These are phyloP conservation scores for Xylaria digitata DNA, from an alignment of 2,329 filamentous ascomycete genomes.

Conservation along the genomic window DNA sequence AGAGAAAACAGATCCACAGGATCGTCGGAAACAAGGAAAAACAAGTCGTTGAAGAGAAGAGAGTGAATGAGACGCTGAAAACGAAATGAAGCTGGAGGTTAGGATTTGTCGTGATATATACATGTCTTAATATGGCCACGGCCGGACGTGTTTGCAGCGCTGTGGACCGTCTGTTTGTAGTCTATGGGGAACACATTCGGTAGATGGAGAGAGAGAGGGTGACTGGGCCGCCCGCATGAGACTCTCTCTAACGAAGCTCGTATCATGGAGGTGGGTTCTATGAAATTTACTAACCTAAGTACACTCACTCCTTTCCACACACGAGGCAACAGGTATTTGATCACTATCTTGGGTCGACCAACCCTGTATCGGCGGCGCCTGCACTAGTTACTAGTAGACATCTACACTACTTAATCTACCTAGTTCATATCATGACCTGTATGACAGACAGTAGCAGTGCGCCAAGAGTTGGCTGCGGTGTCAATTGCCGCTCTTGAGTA, in stretches of 20 bases:
- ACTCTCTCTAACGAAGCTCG: constrained; percentile 32
- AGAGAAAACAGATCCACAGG: constrained; percentile 48
- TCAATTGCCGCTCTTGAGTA: constrained; percentile 5
- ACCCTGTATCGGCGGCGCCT: neutral
- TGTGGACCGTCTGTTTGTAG: constrained; percentile 24
- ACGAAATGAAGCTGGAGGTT: constrained; percentile 41
- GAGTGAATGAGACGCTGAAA: constrained; percentile 27
- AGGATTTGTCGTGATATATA: constrained; percentile 36
- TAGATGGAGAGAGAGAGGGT: constrained; percentile 14
- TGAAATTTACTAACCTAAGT: neutral
- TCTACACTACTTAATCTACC: neutral
- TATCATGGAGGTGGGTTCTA: constrained; percentile 32
- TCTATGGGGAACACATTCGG: constrained; percentile 21
- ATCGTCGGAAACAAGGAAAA: constrained; percentile 44
- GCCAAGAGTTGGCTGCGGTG: constrained; percentile 1
- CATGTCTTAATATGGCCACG: constrained; percentile 41
- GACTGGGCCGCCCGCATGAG: constrained; percentile 13
- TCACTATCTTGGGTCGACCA: neutral
- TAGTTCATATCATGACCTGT: neutral
- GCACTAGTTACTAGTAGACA: no score
- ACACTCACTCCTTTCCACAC: neutral
- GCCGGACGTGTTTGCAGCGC: constrained; percentile 25
- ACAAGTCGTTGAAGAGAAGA: constrained; percentile 30
- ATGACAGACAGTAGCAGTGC: neutral
- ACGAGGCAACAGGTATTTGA: neutral